A percentile compares a stretch with the other conserved stretches of the same genome.
These are phyloP conservation scores for Pisolithus thermaeus DNA, from an alignment of 1,284 basidiomycete genomes.

Conservation along the genomic window DNA sequence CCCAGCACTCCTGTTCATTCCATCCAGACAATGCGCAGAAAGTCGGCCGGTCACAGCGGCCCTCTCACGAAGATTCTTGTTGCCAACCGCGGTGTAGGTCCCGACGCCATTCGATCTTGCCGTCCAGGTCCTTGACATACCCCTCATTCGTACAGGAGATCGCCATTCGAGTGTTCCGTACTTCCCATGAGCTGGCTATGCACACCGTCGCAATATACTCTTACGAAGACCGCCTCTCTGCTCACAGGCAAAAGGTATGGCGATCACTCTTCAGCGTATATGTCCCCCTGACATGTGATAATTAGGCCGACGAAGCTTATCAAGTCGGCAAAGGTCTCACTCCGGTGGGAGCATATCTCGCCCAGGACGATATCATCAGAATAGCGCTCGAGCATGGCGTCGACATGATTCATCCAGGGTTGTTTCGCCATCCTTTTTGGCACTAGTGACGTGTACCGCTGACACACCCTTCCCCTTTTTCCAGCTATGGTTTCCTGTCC, in stretches of 20 bases:
- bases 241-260: constrained; percentile 91
- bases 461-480: constrained; percentile 3
- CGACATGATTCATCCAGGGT: constrained; percentile 99
- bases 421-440: constrained; percentile 8
- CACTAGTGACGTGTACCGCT: neutral
- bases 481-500: constrained; percentile 93
- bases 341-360: constrained; percentile 95
- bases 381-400: constrained; percentile 95
- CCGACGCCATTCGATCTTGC: constrained; percentile 1
- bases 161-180: constrained; percentile 97
- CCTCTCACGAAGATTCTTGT: constrained; percentile 92
- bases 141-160: constrained; percentile 70
- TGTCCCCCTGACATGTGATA: constrained; percentile 40
- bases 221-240: constrained; percentile 92
- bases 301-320: constrained; percentile 95
- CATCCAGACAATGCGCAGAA: constrained; percentile 87
- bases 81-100: constrained; percentile 87
- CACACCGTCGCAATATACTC: constrained; percentile 99
- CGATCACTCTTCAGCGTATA: constrained; percentile 1
- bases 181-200: constrained; percentile 98
- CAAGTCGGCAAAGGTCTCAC: constrained; percentile 95
- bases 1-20: constrained; percentile 81
- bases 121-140: constrained; percentile 4
- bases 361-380: constrained; percentile 95
- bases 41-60: constrained; percentile 86